Percentiles rank a stretch among this genome's conserved stretches.
Conservation (phyloP, 106 monocot species). For the Xerophyta viscosa region DNA sequence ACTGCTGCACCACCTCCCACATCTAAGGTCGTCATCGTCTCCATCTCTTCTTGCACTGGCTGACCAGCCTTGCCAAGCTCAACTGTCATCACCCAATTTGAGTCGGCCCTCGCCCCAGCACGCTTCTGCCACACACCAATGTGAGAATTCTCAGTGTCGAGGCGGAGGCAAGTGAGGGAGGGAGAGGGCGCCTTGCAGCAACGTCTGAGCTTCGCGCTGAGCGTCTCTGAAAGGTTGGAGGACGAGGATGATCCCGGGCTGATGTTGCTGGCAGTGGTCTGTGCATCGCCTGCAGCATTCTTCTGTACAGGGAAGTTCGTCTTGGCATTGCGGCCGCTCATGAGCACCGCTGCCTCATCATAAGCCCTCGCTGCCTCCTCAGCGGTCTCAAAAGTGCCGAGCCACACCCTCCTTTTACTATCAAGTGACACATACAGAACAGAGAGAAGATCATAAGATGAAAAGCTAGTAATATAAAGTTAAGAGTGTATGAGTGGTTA, state of each 20-base stretch:
- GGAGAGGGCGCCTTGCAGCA: slow-evolving; percentile 84
- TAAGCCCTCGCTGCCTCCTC: slow-evolving; percentile 95
- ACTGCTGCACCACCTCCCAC: slow-evolving; percentile 1
- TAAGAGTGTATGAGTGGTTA: neutral
- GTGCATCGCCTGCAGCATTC: slow-evolving; percentile 8
- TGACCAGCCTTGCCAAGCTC: slow-evolving; percentile 35
- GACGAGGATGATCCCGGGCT: neutral
- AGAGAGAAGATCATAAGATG: neutral
- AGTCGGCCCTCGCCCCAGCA: slow-evolving; percentile 69
- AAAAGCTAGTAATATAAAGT: neutral
- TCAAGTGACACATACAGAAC: neutral
- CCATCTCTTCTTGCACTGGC: neutral
- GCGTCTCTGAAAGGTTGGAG: slow-evolving; percentile 44
- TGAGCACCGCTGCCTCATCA: slow-evolving; percentile 78
- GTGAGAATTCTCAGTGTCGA: slow-evolving; percentile 86
- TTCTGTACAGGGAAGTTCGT: slow-evolving; percentile 73
- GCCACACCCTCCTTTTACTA: slow-evolving; percentile 88
- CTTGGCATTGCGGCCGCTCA: slow-evolving; percentile 94
- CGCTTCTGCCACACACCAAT: slow-evolving; percentile 99
- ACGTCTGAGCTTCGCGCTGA: slow-evolving; percentile 73
- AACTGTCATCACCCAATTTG: slow-evolving; percentile 93
- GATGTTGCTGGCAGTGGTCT: neutral
- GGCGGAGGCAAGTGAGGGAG: slow-evolving; percentile 90
- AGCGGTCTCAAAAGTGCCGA: slow-evolving; percentile 88
- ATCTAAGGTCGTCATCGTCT: neutral